A percentile compares a stretch with the other conserved stretches of the same genome.
phyloP scores from a whole-genome alignment of 345 rosid genomes.

The Murraya paniculata region DNA sequence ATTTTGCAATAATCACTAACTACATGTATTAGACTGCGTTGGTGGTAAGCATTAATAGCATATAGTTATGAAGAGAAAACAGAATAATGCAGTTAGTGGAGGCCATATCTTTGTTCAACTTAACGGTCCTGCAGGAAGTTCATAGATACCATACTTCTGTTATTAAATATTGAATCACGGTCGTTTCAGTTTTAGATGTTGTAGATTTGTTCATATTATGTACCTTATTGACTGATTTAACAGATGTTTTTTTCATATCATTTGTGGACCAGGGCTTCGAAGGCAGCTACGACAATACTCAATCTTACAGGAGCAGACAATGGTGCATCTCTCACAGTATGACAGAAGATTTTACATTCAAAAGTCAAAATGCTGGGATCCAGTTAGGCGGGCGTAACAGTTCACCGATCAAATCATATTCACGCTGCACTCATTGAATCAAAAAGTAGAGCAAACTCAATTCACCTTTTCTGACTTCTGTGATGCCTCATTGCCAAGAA shows the following conservation, averaged over 20 bases:
- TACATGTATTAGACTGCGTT: background rate
- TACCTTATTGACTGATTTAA: background rate
- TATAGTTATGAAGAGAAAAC: background rate
- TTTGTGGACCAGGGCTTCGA: conserved; percentile 59
- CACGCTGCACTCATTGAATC: background rate
- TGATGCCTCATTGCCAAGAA: background rate
- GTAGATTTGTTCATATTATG: background rate
- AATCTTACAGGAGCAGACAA: conserved; percentile 87
- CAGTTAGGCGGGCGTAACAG: background rate
- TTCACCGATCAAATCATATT: background rate
- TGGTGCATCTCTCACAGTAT: conserved; percentile 88
- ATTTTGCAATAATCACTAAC: background rate
- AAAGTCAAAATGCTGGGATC: background rate
- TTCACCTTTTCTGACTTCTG: background rate
- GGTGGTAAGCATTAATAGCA: background rate
- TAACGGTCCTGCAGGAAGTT: background rate
- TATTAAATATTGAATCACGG: background rate
- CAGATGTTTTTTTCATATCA: background rate
- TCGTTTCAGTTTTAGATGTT: background rate
- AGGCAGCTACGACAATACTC: conserved; percentile 84
- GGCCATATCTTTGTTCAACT: too few relatives aligned
- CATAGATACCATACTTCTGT: background rate
- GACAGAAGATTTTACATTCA: conserved; percentile 16
- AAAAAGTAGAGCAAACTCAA: background rate
- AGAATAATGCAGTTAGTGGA: too few relatives aligned